Percentiles rank a stretch among this genome's conserved stretches.
Conservation (phyloP, 768 basidiomycete species). For the Tricholoma sp. region DNA sequence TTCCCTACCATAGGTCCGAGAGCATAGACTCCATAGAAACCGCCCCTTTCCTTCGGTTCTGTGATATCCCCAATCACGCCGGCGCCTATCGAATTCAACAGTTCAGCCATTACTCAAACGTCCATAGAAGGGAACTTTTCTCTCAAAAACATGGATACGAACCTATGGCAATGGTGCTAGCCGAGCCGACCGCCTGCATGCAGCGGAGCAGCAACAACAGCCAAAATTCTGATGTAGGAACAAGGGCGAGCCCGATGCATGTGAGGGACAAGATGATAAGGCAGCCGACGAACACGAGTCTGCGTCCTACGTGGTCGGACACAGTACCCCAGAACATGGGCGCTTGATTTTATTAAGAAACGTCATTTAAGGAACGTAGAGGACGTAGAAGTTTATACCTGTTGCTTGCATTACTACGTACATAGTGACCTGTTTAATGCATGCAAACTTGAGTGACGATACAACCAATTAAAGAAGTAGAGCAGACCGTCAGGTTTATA, state of each 20-base stretch:
- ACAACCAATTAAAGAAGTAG: constrained; percentile 18
- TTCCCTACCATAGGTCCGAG: constrained; percentile 52
- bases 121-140: no score
- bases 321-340: constrained; percentile 70
- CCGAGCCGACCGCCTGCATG: constrained; percentile 73
- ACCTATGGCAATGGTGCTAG: constrained; percentile 75
- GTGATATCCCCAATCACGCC: constrained; percentile 80
- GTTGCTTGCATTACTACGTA: constrained; percentile 68
- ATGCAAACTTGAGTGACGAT: no score
- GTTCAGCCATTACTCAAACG: background rate
- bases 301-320: constrained; percentile 60
- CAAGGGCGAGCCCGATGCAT: constrained; percentile 57
- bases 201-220: constrained; percentile 75
- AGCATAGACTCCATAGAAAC: constrained; percentile 63
- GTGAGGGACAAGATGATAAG: constrained; percentile 57
- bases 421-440: constrained; percentile 44
- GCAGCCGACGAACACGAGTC: constrained; percentile 60
- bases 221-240: constrained; percentile 63
- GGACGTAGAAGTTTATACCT: constrained; percentile 29
- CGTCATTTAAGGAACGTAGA: background rate
- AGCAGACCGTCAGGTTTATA: constrained; percentile 67
- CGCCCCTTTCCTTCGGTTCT: constrained; percentile 64
- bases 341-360: constrained; percentile 26
- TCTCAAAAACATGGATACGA: background rate
- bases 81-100: constrained; percentile 37